Percentiles rank a stretch among this genome's conserved stretches.
Conservation (phyloP, 768 basidiomycete species). For the Omphalotus guepiniiformis region DNA sequence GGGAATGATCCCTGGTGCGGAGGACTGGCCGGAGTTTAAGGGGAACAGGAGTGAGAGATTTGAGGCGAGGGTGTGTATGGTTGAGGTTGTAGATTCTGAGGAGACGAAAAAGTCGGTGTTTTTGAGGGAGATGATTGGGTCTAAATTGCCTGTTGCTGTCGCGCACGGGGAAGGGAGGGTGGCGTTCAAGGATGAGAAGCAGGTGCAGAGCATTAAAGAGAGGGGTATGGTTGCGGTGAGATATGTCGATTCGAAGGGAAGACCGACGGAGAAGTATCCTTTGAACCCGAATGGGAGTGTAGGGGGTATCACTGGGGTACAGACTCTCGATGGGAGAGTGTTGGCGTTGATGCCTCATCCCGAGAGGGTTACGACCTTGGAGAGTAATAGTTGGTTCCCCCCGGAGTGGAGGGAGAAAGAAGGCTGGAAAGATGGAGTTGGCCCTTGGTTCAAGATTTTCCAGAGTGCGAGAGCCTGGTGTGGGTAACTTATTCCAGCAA, state of each 20-base stretch:
- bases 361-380: conserved; percentile 75
- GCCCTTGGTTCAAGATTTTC: conserved; percentile 96
- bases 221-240: conserved; percentile 68
- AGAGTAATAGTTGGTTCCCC: conserved; percentile 93
- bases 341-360: conserved; percentile 98
- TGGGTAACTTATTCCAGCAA: no score
- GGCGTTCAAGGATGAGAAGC: conserved; percentile 41
- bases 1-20: conserved; percentile 84
- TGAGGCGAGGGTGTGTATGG: conserved; percentile 79
- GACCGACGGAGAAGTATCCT: conserved; percentile 70
- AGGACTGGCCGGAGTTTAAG: conserved; percentile 89
- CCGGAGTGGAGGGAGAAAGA: conserved; percentile 37
- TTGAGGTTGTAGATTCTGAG: conserved; percentile 64
- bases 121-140: conserved; percentile 48
- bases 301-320: conserved; percentile 83
- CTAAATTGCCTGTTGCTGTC: conserved; percentile 74
- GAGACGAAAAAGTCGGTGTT: conserved; percentile 55
- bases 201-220: conserved; percentile 31
- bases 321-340: conserved; percentile 84
- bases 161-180: conserved; percentile 93
- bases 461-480: conserved; percentile 83
- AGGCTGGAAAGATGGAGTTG: conserved; percentile 74
- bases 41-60: conserved; percentile 84
- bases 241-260: conserved; percentile 70
- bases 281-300: conserved; percentile 85